phyloP scores from a whole-genome alignment of 164 flowering plant genomes.

The Akebia trifoliata region DNA sequence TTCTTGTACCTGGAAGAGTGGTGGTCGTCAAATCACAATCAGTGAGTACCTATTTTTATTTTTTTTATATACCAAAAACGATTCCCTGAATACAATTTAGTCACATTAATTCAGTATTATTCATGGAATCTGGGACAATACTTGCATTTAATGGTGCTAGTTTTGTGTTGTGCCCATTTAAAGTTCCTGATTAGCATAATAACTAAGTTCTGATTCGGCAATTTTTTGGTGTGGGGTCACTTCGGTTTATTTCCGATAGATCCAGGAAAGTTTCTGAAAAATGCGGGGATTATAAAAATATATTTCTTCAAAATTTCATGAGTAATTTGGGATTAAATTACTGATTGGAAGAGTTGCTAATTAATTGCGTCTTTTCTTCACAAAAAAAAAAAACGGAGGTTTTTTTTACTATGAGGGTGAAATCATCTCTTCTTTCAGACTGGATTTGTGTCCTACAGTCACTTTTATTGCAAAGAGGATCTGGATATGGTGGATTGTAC shows the following conservation, averaged over 20 bases:
- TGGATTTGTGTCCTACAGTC: too few relatives aligned
- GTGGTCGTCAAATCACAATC: conserved; percentile 74
- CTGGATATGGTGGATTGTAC: too few relatives aligned
- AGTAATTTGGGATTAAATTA: too few relatives aligned
- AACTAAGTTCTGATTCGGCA: neutral
- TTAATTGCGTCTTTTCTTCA: too few relatives aligned
- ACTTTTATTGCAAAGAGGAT: too few relatives aligned
- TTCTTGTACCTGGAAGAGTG: conserved; percentile 74
- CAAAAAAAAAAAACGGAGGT: too few relatives aligned
- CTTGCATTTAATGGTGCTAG: conserved; percentile 1
- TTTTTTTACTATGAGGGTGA: too few relatives aligned
- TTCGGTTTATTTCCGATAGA: neutral
- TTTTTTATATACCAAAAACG: neutral
- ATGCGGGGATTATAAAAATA: too few relatives aligned
- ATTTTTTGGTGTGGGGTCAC: neutral
- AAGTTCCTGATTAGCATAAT: neutral
- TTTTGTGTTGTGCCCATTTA: neutral
- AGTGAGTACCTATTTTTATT: conserved; percentile 48
- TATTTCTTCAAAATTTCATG: too few relatives aligned
- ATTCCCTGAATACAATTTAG: neutral
- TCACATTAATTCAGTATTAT: neutral
- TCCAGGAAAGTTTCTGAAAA: too few relatives aligned
- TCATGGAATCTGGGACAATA: neutral
- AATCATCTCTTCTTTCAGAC: too few relatives aligned
- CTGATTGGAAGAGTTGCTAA: too few relatives aligned